Percentiles rank a stretch among this genome's conserved stretches.
Conservation (phyloP, 345 rosid species). For the Firmiana major region DNA sequence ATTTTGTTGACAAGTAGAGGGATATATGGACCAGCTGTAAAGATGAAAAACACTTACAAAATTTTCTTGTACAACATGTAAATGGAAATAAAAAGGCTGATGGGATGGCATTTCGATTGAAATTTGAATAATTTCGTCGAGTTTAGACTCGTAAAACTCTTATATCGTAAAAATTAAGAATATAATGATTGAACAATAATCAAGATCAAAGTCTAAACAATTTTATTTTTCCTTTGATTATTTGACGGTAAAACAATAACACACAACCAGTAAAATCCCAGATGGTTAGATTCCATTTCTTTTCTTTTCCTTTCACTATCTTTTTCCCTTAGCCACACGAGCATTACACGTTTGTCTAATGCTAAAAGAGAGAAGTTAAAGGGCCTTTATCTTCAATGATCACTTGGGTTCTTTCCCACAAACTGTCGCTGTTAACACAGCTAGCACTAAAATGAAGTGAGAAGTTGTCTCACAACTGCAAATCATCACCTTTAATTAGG, state of each 20-base stretch:
- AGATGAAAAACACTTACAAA: background rate
- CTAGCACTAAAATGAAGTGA: constrained; percentile 11
- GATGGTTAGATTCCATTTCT: background rate
- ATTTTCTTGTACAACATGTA: background rate
- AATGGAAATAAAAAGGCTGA: background rate
- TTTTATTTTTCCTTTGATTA: too few species aligned
- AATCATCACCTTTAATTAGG: background rate
- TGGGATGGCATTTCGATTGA: background rate
- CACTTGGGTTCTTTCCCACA: constrained; percentile 16
- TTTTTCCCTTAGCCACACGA: background rate
- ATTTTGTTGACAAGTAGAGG: background rate
- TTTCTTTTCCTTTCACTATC: background rate
- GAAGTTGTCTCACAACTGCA: constrained; percentile 1
- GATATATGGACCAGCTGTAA: constrained; percentile 1
- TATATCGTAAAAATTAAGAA: too few species aligned
- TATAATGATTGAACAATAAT: too few species aligned
- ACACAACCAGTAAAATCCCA: background rate
- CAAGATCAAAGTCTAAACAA: too few species aligned
- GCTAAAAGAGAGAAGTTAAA: constrained; percentile 5
- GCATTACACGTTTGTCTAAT: background rate
- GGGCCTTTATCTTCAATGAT: constrained; percentile 11
- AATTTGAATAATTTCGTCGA: background rate
- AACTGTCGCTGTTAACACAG: constrained; percentile 18
- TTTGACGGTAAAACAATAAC: too few species aligned
- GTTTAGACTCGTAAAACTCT: too few species aligned